Evolutionary conservation across 164 flowering plant species (phyloP).

Genomic region (Kingdonia uniflora): DNA sequence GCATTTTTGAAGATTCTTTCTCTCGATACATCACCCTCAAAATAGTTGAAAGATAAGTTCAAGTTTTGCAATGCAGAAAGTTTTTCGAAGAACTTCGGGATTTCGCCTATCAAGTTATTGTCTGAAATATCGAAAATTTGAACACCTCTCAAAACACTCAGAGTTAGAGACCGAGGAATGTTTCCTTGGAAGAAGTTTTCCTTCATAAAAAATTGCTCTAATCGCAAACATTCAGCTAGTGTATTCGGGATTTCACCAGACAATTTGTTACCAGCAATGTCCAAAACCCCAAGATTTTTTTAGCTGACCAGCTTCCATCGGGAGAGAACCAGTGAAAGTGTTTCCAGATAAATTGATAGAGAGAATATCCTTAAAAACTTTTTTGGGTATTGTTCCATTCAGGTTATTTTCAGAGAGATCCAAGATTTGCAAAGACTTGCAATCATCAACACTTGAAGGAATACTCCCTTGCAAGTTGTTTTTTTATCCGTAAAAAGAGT

Average conservation of each 20-base stretch:
- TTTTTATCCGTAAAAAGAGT: too few species aligned
- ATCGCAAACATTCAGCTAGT: not conserved
- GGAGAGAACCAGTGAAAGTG: not conserved
- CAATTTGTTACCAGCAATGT: conserved; percentile 6
- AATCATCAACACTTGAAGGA: not conserved
- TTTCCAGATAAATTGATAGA: not conserved
- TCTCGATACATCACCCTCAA: not conserved
- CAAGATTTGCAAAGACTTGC: not conserved
- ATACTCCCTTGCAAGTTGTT: not conserved
- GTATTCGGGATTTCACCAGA: conserved; percentile 7
- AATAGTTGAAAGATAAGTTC: not conserved
- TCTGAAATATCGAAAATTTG: not conserved
- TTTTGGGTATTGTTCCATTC: not conserved
- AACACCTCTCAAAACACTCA: not conserved
- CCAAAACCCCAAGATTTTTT: not conserved
- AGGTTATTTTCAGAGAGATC: not conserved
- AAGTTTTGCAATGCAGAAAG: not conserved
- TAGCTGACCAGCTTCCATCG: not conserved
- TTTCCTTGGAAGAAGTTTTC: not conserved
- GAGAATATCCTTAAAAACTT: not conserved
- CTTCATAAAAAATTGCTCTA: not conserved
- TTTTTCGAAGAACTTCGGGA: conserved; percentile 4
- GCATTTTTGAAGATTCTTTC: not conserved
- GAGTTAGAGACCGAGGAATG: not conserved
- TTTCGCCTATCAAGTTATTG: conserved; percentile 6